Percentiles rank a stretch among this genome's conserved stretches.
phyloP scores from a whole-genome alignment of 2,329 filamentous ascomycete species.

The Pezicula rhizophila region DNA sequence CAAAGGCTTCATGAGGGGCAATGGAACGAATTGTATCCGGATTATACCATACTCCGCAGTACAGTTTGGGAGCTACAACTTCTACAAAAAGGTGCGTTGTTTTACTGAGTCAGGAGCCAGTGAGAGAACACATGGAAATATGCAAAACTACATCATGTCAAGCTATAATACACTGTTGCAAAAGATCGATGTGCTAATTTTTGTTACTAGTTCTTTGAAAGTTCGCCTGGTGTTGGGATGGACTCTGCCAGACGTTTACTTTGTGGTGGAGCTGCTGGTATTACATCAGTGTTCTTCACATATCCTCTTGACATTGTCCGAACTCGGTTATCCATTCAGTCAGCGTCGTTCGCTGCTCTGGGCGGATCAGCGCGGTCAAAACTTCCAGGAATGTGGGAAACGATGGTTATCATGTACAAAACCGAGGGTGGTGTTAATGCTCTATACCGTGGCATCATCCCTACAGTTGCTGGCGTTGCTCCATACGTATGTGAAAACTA shows the following conservation, averaged over 20 bases:
- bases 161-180: neutral
- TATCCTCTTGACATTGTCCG: slow-evolving; percentile 98
- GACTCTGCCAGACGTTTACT: slow-evolving; percentile 68
- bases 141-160: too few species aligned
- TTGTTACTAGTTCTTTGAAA: slow-evolving; percentile 62
- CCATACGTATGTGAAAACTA: slow-evolving; percentile 62
- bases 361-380: slow-evolving; percentile 53
- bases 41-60: slow-evolving; percentile 98
- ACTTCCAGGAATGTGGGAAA: slow-evolving; percentile 88
- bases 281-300: slow-evolving; percentile 91
- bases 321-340: slow-evolving; percentile 91
- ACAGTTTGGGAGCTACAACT: slow-evolving; percentile 96
- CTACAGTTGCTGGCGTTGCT: slow-evolving; percentile 90
- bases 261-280: slow-evolving; percentile 88
- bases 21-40: slow-evolving; percentile 96
- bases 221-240: slow-evolving; percentile 67
- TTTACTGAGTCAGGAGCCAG: neutral
- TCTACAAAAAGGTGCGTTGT: slow-evolving; percentile 79
- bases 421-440: slow-evolving; percentile 80
- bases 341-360: slow-evolving; percentile 84
- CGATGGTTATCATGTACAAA: slow-evolving; percentile 78
- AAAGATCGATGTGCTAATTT: slow-evolving; percentile 4
- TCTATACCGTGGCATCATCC: slow-evolving; percentile 90
- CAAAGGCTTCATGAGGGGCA: slow-evolving; percentile 95
- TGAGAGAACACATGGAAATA: neutral